phyloP scores from a whole-genome alignment of 208 protist genomes.

The Porcisia deanei region DNA sequence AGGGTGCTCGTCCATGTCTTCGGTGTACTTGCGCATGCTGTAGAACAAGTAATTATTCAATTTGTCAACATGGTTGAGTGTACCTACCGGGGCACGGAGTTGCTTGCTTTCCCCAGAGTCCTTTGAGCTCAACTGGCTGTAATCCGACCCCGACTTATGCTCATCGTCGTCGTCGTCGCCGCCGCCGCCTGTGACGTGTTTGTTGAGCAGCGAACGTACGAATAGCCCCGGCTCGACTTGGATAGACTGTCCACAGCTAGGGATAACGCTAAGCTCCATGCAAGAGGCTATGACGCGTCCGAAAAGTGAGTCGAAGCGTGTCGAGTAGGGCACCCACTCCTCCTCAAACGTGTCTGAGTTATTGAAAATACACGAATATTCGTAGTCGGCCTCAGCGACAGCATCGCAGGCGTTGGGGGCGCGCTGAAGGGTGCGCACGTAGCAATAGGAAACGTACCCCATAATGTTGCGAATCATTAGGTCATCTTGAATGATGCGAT shows the following conservation, averaged over 20 bases:
- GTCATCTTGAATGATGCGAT: constrained; percentile 27
- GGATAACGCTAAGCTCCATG: constrained; percentile 44
- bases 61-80: constrained; percentile 11
- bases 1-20: constrained; percentile 25
- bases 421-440: constrained; percentile 15
- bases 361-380: constrained; percentile 26
- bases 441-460: constrained; percentile 35
- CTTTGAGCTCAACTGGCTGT: background rate
- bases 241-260: constrained; percentile 36
- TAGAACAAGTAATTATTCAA: constrained; percentile 32
- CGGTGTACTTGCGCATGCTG: constrained; percentile 26
- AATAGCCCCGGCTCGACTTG: constrained; percentile 85
- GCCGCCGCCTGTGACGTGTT: constrained; percentile 1
- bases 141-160: background rate
- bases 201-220: constrained; percentile 19
- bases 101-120: background rate
- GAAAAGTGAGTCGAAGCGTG: constrained; percentile 27
- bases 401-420: constrained; percentile 25
- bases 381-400: constrained; percentile 24
- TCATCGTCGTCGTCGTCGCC: background rate
- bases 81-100: background rate
- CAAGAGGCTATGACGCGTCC: constrained; percentile 30
- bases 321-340: constrained; percentile 30
- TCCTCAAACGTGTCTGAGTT: constrained; percentile 19
- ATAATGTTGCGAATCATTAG: constrained; percentile 24